phyloP scores from a whole-genome alignment of 306 rosid species.

The Quercus robur region DNA sequence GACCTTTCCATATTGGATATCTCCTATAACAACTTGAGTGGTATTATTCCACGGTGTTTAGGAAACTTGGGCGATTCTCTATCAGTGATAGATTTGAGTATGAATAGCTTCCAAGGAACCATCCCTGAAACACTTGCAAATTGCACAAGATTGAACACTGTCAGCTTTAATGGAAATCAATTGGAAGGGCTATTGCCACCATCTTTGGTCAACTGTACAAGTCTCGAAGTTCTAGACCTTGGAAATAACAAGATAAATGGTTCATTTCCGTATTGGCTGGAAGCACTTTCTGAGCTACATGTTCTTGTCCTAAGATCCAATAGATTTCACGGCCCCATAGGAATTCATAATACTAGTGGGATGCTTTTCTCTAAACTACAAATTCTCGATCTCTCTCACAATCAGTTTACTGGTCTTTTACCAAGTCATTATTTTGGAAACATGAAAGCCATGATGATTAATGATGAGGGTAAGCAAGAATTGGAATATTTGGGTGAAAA shows the following conservation, averaged over 20 bases:
- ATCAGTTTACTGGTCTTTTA: slow-evolving; percentile 9
- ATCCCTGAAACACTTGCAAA: not conserved
- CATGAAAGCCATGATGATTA: no score
- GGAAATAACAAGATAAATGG: slow-evolving; percentile 32
- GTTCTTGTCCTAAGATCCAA: slow-evolving; percentile 35
- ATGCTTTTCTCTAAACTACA: slow-evolving; percentile 11
- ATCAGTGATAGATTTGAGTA: slow-evolving; percentile 12
- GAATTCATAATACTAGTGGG: not conserved
- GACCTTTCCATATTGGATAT: not conserved
- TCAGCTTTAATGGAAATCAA: slow-evolving; percentile 26
- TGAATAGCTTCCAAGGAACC: slow-evolving; percentile 25
- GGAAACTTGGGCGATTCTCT: not conserved
- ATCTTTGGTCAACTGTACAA: not conserved
- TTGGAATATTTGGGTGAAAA: no score
- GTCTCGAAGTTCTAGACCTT: slow-evolving; percentile 26
- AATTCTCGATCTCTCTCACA: slow-evolving; percentile 38
- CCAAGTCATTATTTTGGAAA: no score
- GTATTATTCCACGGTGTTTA: slow-evolving; percentile 26
- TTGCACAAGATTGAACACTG: not conserved
- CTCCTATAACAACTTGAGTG: slow-evolving; percentile 5
- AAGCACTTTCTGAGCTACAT: slow-evolving; percentile 11
- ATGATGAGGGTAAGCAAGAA: no score
- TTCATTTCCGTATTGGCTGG: slow-evolving; percentile 34
- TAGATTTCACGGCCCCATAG: slow-evolving; percentile 32
- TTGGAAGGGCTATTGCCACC: slow-evolving; percentile 28